Evolutionary conservation across 306 rosid genomes (phyloP), one percentile per base, ranked within the genome.

Genomic region (Trifolium dubium): DNA sequence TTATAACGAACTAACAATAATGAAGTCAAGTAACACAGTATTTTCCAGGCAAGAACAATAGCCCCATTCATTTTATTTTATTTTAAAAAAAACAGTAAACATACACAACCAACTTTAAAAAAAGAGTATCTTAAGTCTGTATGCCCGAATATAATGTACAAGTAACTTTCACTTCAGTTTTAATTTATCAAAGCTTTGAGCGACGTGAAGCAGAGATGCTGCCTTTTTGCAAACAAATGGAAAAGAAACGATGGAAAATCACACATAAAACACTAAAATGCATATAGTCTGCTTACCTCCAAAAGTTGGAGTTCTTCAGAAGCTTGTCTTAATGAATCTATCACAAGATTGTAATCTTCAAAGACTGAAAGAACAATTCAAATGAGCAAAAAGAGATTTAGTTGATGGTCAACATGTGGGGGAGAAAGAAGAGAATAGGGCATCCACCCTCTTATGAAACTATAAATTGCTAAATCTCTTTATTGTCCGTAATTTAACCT

Each of bases 281-380:
- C 69, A 54, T 35, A 7, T 69, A 77, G 74, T 62, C 39, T 55
- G 74, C 80, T 87, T 85, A 92, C 98, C 92, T 91, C 98, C 74
- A 94, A 82, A 32, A 88, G 81, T 83, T 87, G 90, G 69, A 94
- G 99, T 73, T 88, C 97, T 10, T 83, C 86, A 41, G 97, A 88
- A 47, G 96, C 97, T 85, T 88, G 97, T 77, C 77, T 84, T 50
- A 94, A 70, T 71, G 97, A 82, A 82, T 94, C 92, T 76, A 94
- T 80, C 75, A 92, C 92, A 39, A 75, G 65, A 64, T 85, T 85
- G 41, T 83, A 69, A 75, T 84, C 75, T 81, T 86, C 92, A 56
- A 47, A 61, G 60, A 88, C 98, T 91, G 86, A 68, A 77, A 30
- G 64, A 35, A 41, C 70, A 69, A 54, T 46, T 55, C 65, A 53